Base-by-base conservation (phyloP, 2,329 filamentous ascomycete genomes). In the Cladosporium sp. region DNA sequence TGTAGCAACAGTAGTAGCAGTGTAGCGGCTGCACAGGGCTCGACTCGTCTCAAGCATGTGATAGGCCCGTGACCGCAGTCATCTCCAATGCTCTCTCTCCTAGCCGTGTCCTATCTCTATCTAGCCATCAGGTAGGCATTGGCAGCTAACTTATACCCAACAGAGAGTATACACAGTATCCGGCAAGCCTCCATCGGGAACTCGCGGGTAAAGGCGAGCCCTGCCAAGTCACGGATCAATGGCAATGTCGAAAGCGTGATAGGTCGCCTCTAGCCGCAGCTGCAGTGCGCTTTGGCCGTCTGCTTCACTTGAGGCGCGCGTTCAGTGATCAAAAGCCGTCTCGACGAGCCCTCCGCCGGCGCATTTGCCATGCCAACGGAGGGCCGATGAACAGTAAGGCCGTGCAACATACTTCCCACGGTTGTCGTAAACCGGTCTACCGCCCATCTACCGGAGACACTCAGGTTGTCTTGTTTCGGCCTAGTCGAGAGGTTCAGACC, bases 231-330 rank as follows among this genome's bases (percentile, higher is more conserved):
- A 37, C 48, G 48, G 48, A 34, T 35, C 10, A 43, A 38, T 43
- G 48, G 48, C 48, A 31, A 49, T 49, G 1, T 35, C 10, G 34
- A 11, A 35, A 38, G n/a, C 35, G 32, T 38, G 48, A 43, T 35
- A 43, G 18, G 40, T 31, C 48, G 28, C 28, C 35, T 28, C n/a
- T 31, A 43, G 42, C 42, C 10, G 22, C 19, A 43, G 19, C 32
- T 49, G 46, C 46, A 28, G 22, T 41, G 35, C 46, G 44, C 44
- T 46, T 46, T 40, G 44, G 44, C 34, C 44, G 16, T 14, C 44
- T 46, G 44, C 33, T 22, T 46, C 44, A 37, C 19, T 48, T 33
- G 33, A 35, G 14, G 37, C 22, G 46, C 14, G 46, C 46, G 22
- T 28, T 28, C 22, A 28, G 22, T 28, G 22, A 28, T 28, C 22